These are phyloP conservation scores for Saksenaea vasiformis DNA, from an alignment of 371 early-diverging fungal genomes.

Conservation along the genomic window DNA sequence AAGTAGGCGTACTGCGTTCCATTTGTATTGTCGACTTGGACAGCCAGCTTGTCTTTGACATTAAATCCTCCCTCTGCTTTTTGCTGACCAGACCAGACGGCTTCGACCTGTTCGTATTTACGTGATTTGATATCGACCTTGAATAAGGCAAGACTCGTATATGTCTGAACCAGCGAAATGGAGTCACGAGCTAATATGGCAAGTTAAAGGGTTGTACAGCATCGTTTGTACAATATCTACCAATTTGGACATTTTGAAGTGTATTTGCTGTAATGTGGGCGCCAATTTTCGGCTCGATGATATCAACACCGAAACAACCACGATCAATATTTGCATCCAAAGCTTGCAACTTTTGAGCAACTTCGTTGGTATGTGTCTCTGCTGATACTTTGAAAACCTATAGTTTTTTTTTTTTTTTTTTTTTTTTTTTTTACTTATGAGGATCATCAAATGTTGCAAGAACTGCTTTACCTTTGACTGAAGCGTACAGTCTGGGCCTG, in stretches of 20 bases:
- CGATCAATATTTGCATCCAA: constrained; percentile 20
- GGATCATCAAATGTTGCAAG: too few species aligned
- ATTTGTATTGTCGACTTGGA: not conserved
- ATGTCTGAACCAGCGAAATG: constrained; percentile 15
- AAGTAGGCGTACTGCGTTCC: constrained; percentile 14
- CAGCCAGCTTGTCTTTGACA: constrained; percentile 16
- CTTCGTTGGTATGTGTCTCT: constrained; percentile 19
- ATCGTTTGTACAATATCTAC: not conserved
- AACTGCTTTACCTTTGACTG: constrained; percentile 23
- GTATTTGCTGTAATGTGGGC: constrained; percentile 10
- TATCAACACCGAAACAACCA: constrained; percentile 26
- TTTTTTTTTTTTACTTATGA: too few species aligned
- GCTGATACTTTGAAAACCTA: constrained; percentile 14
- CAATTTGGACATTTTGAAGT: constrained; percentile 6
- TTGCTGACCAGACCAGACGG: constrained; percentile 14
- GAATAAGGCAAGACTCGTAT: constrained; percentile 13
- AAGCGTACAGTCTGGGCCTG: constrained; percentile 28
- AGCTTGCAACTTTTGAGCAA: constrained; percentile 5
- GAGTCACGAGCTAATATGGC: constrained; percentile 13
- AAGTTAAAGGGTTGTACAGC: too few species aligned
- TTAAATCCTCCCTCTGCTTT: constrained; percentile 11
- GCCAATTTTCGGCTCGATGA: constrained; percentile 17
- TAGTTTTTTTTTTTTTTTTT: not conserved
- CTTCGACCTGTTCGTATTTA: constrained; percentile 11
- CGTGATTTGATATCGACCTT: constrained; percentile 11